Evolutionary conservation across 176 grass and related monocot species (phyloP).

Genomic region (Lolium rigidum): DNA sequence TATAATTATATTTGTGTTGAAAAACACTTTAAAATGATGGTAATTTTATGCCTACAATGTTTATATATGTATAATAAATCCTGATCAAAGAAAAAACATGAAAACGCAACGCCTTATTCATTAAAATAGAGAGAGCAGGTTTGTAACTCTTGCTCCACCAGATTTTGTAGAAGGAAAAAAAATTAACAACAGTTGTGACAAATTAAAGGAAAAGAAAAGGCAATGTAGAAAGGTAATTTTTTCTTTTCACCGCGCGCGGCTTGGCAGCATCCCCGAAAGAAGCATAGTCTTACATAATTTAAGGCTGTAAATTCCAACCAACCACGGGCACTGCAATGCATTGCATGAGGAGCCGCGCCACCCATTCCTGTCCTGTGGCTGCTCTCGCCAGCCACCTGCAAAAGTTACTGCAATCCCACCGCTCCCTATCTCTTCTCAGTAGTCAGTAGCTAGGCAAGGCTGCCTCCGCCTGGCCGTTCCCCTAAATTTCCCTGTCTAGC

Average conservation of each 20-base stretch:
- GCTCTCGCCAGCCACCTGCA: constrained; percentile 9
- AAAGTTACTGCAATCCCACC: constrained; percentile 15
- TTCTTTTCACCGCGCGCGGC: constrained; percentile 2
- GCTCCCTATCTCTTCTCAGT: background rate
- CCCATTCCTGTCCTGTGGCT: background rate
- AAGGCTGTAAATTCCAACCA: background rate
- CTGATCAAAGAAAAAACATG: too few species aligned
- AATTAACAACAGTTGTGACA: too few species aligned
- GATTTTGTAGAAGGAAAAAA: too few species aligned
- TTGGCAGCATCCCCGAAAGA: constrained; percentile 31
- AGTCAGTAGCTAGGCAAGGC: background rate
- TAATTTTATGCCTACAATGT: too few species aligned
- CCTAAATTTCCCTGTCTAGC: background rate
- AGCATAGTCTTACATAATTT: constrained; percentile 44
- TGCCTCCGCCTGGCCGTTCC: background rate
- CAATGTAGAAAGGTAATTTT: background rate
- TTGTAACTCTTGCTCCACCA: too few species aligned
- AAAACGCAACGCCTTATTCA: too few species aligned
- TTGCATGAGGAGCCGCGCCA: constrained; percentile 4
- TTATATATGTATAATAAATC: too few species aligned
- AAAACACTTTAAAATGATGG: too few species aligned
- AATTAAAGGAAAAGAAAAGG: too few species aligned
- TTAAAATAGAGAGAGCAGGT: too few species aligned
- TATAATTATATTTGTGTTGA: too few species aligned
- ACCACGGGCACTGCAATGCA: background rate